phyloP scores from a whole-genome alignment of 2,329 filamentous ascomycete genomes.

The Raffaelea deltoideospora region DNA sequence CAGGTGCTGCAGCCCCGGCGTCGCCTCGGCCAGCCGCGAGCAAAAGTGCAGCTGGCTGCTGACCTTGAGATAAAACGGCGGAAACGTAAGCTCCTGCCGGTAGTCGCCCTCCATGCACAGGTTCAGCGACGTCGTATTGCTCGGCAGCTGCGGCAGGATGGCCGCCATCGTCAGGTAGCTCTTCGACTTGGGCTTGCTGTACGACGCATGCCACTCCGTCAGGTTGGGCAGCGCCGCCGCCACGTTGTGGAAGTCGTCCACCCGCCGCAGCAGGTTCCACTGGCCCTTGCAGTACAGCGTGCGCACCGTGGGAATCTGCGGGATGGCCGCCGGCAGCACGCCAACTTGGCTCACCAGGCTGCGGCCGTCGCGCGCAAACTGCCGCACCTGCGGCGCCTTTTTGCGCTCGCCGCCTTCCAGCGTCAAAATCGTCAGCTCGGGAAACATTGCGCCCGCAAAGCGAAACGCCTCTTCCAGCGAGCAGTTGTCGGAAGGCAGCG shows the following conservation, averaged over 20 bases:
- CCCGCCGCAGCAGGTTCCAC: conserved; percentile 58
- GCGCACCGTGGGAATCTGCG: conserved; percentile 36
- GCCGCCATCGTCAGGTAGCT: conserved; percentile 55
- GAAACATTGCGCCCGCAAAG: conserved; percentile 44
- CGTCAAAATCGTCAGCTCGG: conserved; percentile 49
- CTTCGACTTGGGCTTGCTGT: conserved; percentile 59
- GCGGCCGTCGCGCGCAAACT: conserved; percentile 25
- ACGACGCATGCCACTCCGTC: conserved; percentile 45
- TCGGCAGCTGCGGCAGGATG: conserved; percentile 42
- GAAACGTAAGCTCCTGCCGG: conserved; percentile 45
- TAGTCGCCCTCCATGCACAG: conserved; percentile 61
- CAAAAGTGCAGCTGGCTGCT: conserved; percentile 49
- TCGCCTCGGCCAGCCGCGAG: conserved; percentile 41
- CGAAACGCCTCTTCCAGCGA: conserved; percentile 54
- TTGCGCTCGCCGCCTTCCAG: conserved; percentile 65
- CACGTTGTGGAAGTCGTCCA: conserved; percentile 47
- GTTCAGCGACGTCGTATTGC: conserved; percentile 45
- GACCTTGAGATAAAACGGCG: conserved; percentile 46
- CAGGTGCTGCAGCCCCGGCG: conserved; percentile 49
- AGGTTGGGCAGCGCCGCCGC: conserved; percentile 49
- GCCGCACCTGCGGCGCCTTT: conserved; percentile 53
- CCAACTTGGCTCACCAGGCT: background rate
- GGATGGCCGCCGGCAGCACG: conserved; percentile 10
- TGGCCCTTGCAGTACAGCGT: conserved; percentile 61
- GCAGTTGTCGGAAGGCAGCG: conserved; percentile 48